Evolutionary conservation across 192 early-diverging fungal genomes (phyloP), one percentile per base, ranked within the genome.

Genomic region (Lobosporangium transversale): DNA sequence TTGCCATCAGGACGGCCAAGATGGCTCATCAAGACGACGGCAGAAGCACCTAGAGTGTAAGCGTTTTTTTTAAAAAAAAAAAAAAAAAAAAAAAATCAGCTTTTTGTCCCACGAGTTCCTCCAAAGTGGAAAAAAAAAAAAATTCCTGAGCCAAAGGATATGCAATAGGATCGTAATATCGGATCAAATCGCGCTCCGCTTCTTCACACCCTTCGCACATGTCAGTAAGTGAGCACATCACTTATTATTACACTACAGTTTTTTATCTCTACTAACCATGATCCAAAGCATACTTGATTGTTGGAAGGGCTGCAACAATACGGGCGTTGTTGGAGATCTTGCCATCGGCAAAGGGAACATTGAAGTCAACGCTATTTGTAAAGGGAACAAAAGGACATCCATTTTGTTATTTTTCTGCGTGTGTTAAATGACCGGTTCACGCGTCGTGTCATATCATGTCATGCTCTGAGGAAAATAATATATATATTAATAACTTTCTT

Each of bases 331-430:
- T 98, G 62, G 95, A 91, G 80, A 99, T 98, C 73, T 90, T 89
- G 66, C 89, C 91, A 37, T 93, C 86, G 69, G 92, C 90, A 68
- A 97, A 92, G 48, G 97, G 97, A n/a, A 99, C 97, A 82, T 99
- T 99, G 81, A 99, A 99, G 90, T 99, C 96, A 35, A 98, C 96
- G 50, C 93, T 95, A 80, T 48, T n/a, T n/a, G n/a, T n/a, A n/a
- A n/a, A n/a, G n/a, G n/a, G n/a, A 31, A 56, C 8, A 30, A 43
- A 47, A 18, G 44, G 40, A 15, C 35, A 63, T 35, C 14, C 23
- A 47, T 27, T 11, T 27, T 18, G 23, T 17, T 26, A 18, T 51
- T 36, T 31, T 43, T 1, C 17, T 35, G 14, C 37, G 49, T n/a
- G 26, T 24, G 27, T 20, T n/a, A 37, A 30, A 53, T 17, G n/a